Evolutionary conservation across 1,284 basidiomycete genomes (phyloP).

Genomic region (Cryptococcus neoformans): DNA sequence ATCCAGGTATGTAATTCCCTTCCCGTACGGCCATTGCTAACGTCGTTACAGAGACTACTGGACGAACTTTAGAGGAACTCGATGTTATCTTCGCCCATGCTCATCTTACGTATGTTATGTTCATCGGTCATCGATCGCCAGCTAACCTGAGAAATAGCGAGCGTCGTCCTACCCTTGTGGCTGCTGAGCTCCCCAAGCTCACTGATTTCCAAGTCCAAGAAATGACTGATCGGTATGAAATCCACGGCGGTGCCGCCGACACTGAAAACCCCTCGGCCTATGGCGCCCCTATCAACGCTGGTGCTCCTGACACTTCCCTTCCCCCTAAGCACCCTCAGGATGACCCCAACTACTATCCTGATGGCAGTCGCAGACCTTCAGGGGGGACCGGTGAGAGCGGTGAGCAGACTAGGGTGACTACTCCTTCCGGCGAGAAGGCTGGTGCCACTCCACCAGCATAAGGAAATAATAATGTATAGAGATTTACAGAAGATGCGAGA

Average conservation of each 20-base stretch:
- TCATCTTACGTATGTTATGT: constrained; percentile 12
- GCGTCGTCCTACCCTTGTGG: constrained; percentile 41
- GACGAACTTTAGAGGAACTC: constrained; percentile 47
- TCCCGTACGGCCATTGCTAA: constrained; percentile 17
- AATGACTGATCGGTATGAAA: constrained; percentile 48
- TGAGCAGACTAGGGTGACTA: constrained; percentile 12
- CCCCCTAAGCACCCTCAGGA: constrained; percentile 30
- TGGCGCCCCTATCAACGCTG: constrained; percentile 19
- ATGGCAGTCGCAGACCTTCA: background rate
- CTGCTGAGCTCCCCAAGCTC: constrained; percentile 43
- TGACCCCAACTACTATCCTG: background rate
- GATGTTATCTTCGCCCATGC: constrained; percentile 44
- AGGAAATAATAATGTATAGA: background rate
- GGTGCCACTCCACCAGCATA: background rate
- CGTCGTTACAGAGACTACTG: background rate
- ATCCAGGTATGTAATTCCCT: constrained; percentile 27
- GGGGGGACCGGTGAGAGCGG: background rate
- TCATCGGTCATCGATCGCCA: background rate
- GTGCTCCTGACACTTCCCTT: constrained; percentile 33
- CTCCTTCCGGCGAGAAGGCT: constrained; percentile 3
- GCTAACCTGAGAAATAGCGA: constrained; percentile 5
- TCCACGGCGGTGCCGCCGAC: constrained; percentile 40
- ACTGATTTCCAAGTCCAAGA: constrained; percentile 46
- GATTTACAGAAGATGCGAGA: background rate
- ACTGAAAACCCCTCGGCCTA: constrained; percentile 28